Percentiles rank a stretch among this genome's conserved stretches.
Conservation (phyloP, 75 land plant genomes). For the Picea sitchensis region DNA sequence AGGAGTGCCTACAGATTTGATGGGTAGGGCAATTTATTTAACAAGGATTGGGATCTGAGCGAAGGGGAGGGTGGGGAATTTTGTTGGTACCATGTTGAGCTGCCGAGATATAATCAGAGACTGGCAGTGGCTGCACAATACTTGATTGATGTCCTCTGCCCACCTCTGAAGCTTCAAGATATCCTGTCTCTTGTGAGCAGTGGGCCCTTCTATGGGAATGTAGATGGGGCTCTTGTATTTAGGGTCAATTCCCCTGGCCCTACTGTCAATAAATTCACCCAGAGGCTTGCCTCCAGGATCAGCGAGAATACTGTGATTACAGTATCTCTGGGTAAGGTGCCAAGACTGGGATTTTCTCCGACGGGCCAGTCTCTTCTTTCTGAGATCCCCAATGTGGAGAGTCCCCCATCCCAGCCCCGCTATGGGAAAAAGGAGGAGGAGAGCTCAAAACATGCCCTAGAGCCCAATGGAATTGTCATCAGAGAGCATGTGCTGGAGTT, state of each 20-base stretch:
- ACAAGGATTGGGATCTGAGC: constrained; percentile 62
- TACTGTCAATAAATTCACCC: constrained; percentile 59
- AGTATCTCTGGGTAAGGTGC: constrained; percentile 77
- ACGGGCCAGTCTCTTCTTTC: constrained; percentile 46
- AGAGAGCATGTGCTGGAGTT: constrained; percentile 80
- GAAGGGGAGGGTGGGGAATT: constrained; percentile 47
- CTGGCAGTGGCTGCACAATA: constrained; percentile 69
- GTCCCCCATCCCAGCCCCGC: constrained; percentile 1
- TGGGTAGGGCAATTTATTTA: constrained; percentile 64
- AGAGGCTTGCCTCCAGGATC: constrained; percentile 69
- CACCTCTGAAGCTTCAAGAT: constrained; percentile 86
- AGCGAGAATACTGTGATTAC: constrained; percentile 72
- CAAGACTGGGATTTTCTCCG: constrained; percentile 70
- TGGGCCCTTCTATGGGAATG: constrained; percentile 82
- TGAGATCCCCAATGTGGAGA: constrained; percentile 69
- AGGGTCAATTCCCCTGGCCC: constrained; percentile 85
- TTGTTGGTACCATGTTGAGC: constrained; percentile 89
- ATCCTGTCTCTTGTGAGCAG: constrained; percentile 74
- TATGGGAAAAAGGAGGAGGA: constrained; percentile 18
- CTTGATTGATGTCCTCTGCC: constrained; percentile 78
- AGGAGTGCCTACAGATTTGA: constrained; percentile 73
- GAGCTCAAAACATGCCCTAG: background rate
- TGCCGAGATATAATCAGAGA: constrained; percentile 57
- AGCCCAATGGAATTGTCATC: constrained; percentile 23
- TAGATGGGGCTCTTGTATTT: constrained; percentile 79